Conservation (phyloP, 305 asterid genomes). For the Fraxinus xanthoxyloides region DNA sequence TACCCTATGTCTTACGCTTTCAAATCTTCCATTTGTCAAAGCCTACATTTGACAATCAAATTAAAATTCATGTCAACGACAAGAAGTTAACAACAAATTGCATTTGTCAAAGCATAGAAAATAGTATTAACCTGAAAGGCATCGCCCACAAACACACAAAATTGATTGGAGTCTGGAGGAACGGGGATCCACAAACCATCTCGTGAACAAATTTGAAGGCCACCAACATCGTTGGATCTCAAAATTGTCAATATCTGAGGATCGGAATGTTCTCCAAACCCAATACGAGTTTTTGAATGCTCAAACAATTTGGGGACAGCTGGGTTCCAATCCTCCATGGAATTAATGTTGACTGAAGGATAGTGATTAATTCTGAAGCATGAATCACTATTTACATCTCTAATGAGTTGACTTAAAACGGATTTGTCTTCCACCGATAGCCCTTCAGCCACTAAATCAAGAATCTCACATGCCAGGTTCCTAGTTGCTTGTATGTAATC, state of each 20-base stretch:
- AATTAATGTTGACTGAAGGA: constrained; percentile 23
- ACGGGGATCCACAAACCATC: constrained; percentile 55
- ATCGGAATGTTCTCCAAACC: constrained; percentile 76
- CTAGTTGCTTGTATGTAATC: constrained; percentile 50
- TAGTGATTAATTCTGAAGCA: constrained; percentile 71
- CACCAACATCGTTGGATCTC: constrained; percentile 62
- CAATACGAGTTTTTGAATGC: constrained; percentile 34
- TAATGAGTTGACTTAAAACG: constrained; percentile 48
- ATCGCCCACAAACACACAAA: constrained; percentile 60
- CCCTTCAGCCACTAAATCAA: constrained; percentile 59
- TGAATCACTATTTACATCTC: constrained; percentile 49
- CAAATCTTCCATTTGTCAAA: constrained; percentile 60
- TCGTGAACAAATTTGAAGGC: constrained; percentile 49
- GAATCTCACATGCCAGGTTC: constrained; percentile 53
- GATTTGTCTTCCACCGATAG: constrained; percentile 36
- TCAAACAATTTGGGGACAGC: not conserved
- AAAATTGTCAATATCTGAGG: constrained; percentile 67
- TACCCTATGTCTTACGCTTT: constrained; percentile 61
- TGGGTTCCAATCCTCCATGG: not conserved
- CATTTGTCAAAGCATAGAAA: not conserved
- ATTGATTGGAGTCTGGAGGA: constrained; percentile 46
- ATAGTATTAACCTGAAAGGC: constrained; percentile 43
- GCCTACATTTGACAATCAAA: constrained; percentile 19
- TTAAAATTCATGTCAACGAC: not conserved
- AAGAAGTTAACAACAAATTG: not conserved